Percentiles rank a stretch among this genome's conserved stretches.
Evolutionary conservation across 306 rosid species (phyloP).

Genomic region (Cicer arietinum): DNA sequence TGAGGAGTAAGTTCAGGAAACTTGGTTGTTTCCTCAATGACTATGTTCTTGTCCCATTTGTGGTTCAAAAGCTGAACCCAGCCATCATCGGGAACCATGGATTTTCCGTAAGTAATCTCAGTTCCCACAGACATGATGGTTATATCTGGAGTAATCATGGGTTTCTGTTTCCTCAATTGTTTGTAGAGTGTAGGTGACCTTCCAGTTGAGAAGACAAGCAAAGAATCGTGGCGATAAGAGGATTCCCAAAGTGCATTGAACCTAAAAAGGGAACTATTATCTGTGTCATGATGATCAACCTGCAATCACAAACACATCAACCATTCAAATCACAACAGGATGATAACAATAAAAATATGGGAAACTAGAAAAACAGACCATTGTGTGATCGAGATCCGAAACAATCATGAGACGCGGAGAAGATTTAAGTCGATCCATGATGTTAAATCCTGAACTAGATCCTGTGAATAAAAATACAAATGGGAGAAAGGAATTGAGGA

Average conservation of each 20-base stretch:
- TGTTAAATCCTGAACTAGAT: constrained; percentile 43
- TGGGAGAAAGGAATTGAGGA: not conserved
- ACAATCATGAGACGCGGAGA: constrained; percentile 88
- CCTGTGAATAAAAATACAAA: constrained; percentile 28
- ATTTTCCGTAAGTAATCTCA: constrained; percentile 88
- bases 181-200: constrained; percentile 90
- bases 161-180: constrained; percentile 88
- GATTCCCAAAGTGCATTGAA: constrained; percentile 96
- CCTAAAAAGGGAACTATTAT: constrained; percentile 78
- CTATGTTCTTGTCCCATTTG: constrained; percentile 81
- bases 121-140: constrained; percentile 97
- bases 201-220: constrained; percentile 92
- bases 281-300: constrained; percentile 95
- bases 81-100: constrained; percentile 86
- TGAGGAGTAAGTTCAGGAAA: constrained; percentile 81
- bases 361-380: constrained; percentile 58
- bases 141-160: constrained; percentile 95
- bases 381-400: constrained; percentile 98
- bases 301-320: constrained; percentile 49
- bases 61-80: constrained; percentile 83
- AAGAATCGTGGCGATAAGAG: constrained; percentile 80
- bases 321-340: constrained; percentile 38
- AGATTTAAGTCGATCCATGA: constrained; percentile 70
- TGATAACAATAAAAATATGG: constrained; percentile 1
- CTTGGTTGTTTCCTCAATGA: constrained; percentile 76